phyloP scores from a whole-genome alignment of 495 filamentous ascomycete genomes.

The Extremus antarcticus region DNA sequence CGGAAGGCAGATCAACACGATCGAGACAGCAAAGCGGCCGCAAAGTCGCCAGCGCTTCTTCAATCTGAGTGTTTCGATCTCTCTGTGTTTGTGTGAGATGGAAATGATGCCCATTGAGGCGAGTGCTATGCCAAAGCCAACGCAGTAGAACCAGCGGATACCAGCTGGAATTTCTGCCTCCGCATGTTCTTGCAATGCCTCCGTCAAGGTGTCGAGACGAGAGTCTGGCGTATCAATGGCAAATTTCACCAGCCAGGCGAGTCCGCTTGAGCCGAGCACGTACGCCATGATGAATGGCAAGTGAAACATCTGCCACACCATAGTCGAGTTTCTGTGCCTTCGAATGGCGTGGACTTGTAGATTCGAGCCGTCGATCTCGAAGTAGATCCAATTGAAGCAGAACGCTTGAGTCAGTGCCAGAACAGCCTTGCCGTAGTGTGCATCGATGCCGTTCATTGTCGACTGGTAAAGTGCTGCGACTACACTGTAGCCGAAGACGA shows the following conservation, averaged over 20 bases:
- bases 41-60: constrained; percentile 36
- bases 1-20: constrained; percentile 40
- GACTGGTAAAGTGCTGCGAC: constrained; percentile 47
- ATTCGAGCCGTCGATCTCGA: constrained; percentile 47
- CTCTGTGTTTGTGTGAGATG: constrained; percentile 35
- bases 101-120: constrained; percentile 40
- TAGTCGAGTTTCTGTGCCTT: constrained; percentile 30
- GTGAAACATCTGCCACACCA: constrained; percentile 36
- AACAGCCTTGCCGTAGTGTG: constrained; percentile 50
- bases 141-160: constrained; percentile 50
- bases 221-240: constrained; percentile 39
- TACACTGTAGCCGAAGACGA: constrained; percentile 51
- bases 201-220: constrained; percentile 34
- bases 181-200: constrained; percentile 34
- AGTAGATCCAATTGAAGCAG: constrained; percentile 54
- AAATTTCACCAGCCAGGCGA: constrained; percentile 41
- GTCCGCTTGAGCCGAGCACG: constrained; percentile 41
- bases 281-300: constrained; percentile 49
- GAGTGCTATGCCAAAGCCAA: constrained; percentile 42
- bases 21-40: constrained; percentile 37
- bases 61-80: constrained; percentile 33
- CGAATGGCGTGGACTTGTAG: constrained; percentile 47
- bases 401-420: constrained; percentile 48
- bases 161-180: constrained; percentile 35
- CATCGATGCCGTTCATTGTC: constrained; percentile 37